phyloP scores from a whole-genome alignment of 257 asterid species.

The Plantago major region DNA sequence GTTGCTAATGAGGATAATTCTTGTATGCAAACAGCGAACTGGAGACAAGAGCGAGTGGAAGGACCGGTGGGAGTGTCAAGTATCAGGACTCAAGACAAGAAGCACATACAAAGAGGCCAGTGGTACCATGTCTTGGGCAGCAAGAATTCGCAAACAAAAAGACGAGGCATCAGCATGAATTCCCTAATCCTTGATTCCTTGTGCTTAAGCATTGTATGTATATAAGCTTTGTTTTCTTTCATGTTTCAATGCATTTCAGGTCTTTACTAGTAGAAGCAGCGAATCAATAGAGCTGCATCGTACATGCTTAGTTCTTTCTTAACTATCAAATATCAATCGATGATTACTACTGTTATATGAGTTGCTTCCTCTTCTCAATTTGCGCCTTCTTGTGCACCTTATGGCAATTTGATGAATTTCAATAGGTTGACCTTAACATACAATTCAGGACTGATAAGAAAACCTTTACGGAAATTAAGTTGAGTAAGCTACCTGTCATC shows the following conservation, averaged over 20 bases:
- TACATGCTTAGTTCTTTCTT: neutral
- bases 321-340: neutral
- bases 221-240: constrained; percentile 2
- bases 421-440: too few relatives aligned
- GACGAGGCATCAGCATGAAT: constrained; percentile 26
- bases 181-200: neutral
- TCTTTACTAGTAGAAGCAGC: constrained; percentile 1
- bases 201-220: neutral
- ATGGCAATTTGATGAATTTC: too few relatives aligned
- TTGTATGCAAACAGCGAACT: constrained; percentile 37
- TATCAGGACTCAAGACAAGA: constrained; percentile 61
- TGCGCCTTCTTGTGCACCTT: too few relatives aligned
- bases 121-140: constrained; percentile 68
- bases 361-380: too few relatives aligned
- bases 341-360: neutral
- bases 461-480: neutral
- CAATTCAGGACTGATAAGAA: too few relatives aligned
- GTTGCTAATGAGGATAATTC: constrained; percentile 12
- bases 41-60: constrained; percentile 61
- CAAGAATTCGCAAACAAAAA: constrained; percentile 59
- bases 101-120: constrained; percentile 39
- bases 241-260: constrained; percentile 2
- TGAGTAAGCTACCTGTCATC: neutral
- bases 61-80: constrained; percentile 61
- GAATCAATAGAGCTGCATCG: neutral